Conservation (phyloP, 371 early-diverging fungal species). For the Circinella umbellata region DNA sequence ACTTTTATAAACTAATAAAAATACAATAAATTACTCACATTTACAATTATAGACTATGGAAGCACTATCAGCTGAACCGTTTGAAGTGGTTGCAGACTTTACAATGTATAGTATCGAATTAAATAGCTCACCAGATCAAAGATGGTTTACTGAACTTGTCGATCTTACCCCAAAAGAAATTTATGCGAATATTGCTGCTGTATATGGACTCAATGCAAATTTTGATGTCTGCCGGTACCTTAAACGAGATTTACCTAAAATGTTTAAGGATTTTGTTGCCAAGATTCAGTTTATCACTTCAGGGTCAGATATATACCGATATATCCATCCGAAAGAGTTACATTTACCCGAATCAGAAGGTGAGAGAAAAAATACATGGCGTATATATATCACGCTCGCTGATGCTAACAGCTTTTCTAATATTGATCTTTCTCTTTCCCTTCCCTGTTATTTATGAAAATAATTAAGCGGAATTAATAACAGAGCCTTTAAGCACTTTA, state of each 20-base stretch:
- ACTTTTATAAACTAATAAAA: too few relatives aligned
- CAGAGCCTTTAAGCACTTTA: conserved; percentile 14
- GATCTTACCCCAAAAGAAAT: conserved; percentile 71
- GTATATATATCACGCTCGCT: too few relatives aligned
- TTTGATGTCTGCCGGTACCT: conserved; percentile 67
- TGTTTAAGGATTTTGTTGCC: conserved; percentile 61
- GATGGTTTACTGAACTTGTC: conserved; percentile 72
- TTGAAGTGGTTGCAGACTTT: conserved; percentile 80
- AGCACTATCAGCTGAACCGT: conserved; percentile 55
- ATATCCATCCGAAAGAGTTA: conserved; percentile 68
- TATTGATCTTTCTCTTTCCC: too few relatives aligned
- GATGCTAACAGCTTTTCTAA: too few relatives aligned
- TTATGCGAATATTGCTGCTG: conserved; percentile 44
- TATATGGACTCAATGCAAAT: conserved; percentile 80
- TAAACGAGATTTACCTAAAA: conserved; percentile 52
- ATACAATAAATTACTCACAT: too few relatives aligned
- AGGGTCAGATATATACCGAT: conserved; percentile 69
- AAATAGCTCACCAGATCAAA: conserved; percentile 9
- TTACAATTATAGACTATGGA: conserved; percentile 44
- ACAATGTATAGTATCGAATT: conserved; percentile 66
- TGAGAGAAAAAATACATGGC: background rate
- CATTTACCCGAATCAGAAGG: conserved; percentile 40
- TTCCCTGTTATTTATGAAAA: background rate
- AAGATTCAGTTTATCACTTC: conserved; percentile 66
- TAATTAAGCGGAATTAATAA: background rate